A percentile compares a stretch with the other conserved stretches of the same genome.
phyloP scores from a whole-genome alignment of 2,329 filamentous ascomycete genomes.

The Alternaria sp. region DNA sequence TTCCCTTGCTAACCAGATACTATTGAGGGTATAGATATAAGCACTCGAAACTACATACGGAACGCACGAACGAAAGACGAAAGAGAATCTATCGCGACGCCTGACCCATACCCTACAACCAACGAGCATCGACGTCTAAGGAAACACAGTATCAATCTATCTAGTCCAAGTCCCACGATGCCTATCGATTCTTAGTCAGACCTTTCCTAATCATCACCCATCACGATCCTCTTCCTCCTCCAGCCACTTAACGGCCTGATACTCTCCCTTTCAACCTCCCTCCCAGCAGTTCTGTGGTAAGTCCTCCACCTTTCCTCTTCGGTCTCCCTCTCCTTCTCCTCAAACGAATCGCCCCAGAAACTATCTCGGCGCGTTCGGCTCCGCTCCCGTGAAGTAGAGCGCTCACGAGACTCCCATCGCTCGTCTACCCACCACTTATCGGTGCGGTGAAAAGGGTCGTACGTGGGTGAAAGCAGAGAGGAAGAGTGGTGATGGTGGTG shows the following conservation, averaged over 20 bases:
- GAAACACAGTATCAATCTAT: background rate
- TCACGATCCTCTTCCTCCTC: slow-evolving; percentile 20
- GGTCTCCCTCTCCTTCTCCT: slow-evolving; percentile 24
- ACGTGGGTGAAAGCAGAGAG: slow-evolving; percentile 25
- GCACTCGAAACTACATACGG: background rate
- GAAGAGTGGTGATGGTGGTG: background rate
- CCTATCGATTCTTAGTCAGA: background rate
- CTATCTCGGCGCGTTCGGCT: slow-evolving; percentile 15
- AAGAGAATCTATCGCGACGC: background rate
- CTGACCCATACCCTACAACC: background rate
- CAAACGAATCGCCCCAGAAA: slow-evolving; percentile 21
- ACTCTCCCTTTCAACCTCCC: slow-evolving; percentile 44
- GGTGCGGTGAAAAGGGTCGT: slow-evolving; percentile 30
- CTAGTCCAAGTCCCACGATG: background rate
- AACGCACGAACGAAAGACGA: background rate
- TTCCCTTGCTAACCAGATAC: background rate
- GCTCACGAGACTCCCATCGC: slow-evolving; percentile 39
- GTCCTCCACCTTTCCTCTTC: slow-evolving; percentile 35
- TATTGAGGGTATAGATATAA: background rate
- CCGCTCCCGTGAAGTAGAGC: slow-evolving; percentile 18
- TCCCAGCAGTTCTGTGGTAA: slow-evolving; percentile 29
- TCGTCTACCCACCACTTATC: slow-evolving; percentile 42
- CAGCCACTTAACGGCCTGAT: slow-evolving; percentile 41
- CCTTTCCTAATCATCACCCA: background rate
- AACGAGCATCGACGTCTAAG: background rate